A percentile compares a stretch with the other conserved stretches of the same genome.
phyloP scores from a whole-genome alignment of 1,284 basidiomycete species.

The Malassezia sp. region DNA sequence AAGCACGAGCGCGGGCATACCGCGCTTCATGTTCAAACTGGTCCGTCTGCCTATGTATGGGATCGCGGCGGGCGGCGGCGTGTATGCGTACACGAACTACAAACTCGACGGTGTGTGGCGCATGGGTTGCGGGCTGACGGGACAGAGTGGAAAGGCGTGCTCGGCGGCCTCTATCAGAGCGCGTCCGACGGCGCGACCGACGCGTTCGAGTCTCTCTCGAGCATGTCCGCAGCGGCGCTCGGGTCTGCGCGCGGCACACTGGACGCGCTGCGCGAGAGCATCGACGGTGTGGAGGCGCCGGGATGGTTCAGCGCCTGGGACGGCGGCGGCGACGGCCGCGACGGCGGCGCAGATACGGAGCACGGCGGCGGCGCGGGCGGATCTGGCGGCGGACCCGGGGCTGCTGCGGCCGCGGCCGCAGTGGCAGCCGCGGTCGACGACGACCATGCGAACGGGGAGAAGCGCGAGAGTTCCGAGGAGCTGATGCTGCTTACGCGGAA shows the following conservation, averaged over 20 bases:
- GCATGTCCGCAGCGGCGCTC: slow-evolving; percentile 4
- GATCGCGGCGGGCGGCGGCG: slow-evolving; percentile 33
- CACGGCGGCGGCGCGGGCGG: neutral
- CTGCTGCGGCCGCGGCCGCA: slow-evolving; percentile 26
- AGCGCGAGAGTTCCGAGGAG: slow-evolving; percentile 26
- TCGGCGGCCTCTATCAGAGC: slow-evolving; percentile 16
- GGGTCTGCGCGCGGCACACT: neutral
- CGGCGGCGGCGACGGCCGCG: slow-evolving; percentile 10
- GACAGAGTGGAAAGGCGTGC: neutral
- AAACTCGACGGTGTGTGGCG: slow-evolving; percentile 31
- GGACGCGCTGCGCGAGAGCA: slow-evolving; percentile 17
- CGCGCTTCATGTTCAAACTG: slow-evolving; percentile 30
- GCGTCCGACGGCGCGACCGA: slow-evolving; percentile 25
- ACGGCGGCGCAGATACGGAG: slow-evolving; percentile 2
- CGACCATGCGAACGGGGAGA: slow-evolving; percentile 4
- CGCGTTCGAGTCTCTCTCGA: slow-evolving; percentile 19
- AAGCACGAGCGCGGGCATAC: slow-evolving; percentile 36
- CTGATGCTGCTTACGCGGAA: slow-evolving; percentile 87
- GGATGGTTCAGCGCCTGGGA: neutral
- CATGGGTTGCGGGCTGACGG: neutral
- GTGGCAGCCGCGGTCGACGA: slow-evolving; percentile 7
- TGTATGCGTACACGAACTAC: slow-evolving; percentile 40
- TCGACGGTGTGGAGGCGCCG: slow-evolving; percentile 7
- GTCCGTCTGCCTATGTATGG: slow-evolving; percentile 36
- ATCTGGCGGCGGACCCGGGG: slow-evolving; percentile 2